Percentiles rank a stretch among this genome's conserved stretches.
Evolutionary conservation across 2,329 filamentous ascomycete genomes (phyloP).

Genomic region (Colletotrichum spaethianum): DNA sequence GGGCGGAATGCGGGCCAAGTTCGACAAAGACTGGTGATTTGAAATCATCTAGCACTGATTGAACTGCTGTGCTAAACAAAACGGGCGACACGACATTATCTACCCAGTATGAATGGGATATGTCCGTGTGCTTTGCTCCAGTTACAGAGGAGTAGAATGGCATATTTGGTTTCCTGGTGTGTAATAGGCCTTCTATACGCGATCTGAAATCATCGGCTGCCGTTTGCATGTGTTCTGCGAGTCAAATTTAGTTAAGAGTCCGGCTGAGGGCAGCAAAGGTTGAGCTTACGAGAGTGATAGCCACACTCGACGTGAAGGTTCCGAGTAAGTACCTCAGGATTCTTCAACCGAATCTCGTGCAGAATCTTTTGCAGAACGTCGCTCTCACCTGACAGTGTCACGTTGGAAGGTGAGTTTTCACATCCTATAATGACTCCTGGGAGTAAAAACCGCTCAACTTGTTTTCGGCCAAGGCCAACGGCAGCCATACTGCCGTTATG

Average conservation of each 20-base stretch:
- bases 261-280: rapidly evolving
- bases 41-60: slow-evolving; percentile 20
- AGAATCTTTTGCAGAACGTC: slow-evolving; percentile 48
- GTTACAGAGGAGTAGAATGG: slow-evolving; percentile 40
- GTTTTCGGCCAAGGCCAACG: slow-evolving; percentile 59
- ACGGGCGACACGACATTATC: slow-evolving; percentile 58
- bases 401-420: slow-evolving; percentile 66
- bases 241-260: neutral
- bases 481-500: slow-evolving; percentile 68
- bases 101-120: slow-evolving; percentile 59
- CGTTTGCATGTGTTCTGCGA: slow-evolving; percentile 33
- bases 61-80: slow-evolving; percentile 56
- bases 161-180: neutral
- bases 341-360: neutral
- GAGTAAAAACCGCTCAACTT: slow-evolving; percentile 42
- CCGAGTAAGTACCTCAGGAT: slow-evolving; percentile 60
- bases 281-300: slow-evolving; percentile 62
- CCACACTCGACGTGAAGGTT: slow-evolving; percentile 65
- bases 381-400: slow-evolving; percentile 60
- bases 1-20: slow-evolving; percentile 64
- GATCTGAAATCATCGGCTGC: slow-evolving; percentile 13
- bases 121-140: slow-evolving; percentile 37
- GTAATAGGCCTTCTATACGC: slow-evolving; percentile 25
- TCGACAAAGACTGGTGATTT: slow-evolving; percentile 56
- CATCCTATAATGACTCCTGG: slow-evolving; percentile 57